These are phyloP conservation scores for Oenanthe javanica DNA, from an alignment of 140 eudicot genomes.

Conservation along the genomic window DNA sequence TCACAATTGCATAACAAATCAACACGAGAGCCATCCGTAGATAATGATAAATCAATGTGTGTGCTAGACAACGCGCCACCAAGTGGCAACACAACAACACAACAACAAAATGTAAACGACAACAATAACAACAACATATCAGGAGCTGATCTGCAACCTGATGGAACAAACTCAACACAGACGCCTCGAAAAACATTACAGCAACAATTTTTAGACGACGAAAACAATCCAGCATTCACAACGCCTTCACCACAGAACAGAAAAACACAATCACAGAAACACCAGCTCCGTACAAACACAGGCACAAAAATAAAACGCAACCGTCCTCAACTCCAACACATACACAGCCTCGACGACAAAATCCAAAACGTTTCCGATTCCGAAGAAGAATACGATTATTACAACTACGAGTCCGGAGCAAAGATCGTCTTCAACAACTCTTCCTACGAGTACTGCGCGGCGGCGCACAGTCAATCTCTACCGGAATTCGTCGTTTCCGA, in stretches of 20 bases:
- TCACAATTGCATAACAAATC: neutral
- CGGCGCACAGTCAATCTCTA: slow-evolving; percentile 19
- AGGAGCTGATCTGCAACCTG: neutral
- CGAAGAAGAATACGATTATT: slow-evolving; percentile 39
- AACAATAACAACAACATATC: neutral
- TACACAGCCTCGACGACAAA: slow-evolving; percentile 61
- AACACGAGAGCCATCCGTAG: neutral
- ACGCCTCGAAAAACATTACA: neutral
- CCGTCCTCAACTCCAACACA: slow-evolving; percentile 39
- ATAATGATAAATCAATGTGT: neutral
- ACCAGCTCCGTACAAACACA: slow-evolving; percentile 63
- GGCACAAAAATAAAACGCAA: slow-evolving; percentile 51
- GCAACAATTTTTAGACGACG: neutral
- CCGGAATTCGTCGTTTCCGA: slow-evolving; percentile 57
- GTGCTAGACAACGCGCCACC: neutral
- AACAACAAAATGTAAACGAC: neutral
- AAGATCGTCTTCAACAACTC: no score
- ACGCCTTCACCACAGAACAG: neutral
- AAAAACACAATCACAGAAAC: slow-evolving; percentile 42
- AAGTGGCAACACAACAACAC: neutral
- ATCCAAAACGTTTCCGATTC: slow-evolving; percentile 18
- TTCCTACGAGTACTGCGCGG: neutral
- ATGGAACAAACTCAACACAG: neutral
- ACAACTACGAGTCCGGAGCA: slow-evolving; percentile 12
- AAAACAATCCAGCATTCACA: neutral